Evolutionary conservation across 2,329 filamentous ascomycete species (phyloP), one percentile per base, ranked within the genome.

Genomic region (Aureobasidium melanogenum): DNA sequence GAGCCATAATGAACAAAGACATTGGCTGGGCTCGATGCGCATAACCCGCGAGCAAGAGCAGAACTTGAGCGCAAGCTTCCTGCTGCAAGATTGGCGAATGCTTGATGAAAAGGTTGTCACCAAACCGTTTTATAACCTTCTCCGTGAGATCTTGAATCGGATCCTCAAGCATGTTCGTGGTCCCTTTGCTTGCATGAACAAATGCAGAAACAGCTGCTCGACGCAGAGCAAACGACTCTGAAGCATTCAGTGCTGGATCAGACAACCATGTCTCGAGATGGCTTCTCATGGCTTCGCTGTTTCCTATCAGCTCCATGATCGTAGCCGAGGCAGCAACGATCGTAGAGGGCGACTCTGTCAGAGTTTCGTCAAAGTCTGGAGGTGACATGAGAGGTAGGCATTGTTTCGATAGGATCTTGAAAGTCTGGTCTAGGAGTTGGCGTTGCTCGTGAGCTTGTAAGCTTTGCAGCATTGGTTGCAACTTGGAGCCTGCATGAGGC

Each of bases 21-120:
- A 87, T 79, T 0, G 87, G 84, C 2, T 84, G 79, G 17, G 81
- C 74, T 48, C 88, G 83, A 63, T 88, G 80, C 0, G 96, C 77
- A 69, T 91, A 91, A 10, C 91, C 90, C 14, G 89, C 87, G 48
- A 84, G 80, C 3, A 97, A 78, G 0, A 96, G 82, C 2, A 97
- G 76, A 7, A 88, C 81, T 73, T 97, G 90, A 1, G 89, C 83
- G 69, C 92, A 88, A 28, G 86, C 91, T 81, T 97, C 90, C 80
- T 99, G 94, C 69, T 92, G 88, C 41, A 94, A 70, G n/a, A 88
- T 83, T 5, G 92, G 87, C 0, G 88, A 84, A 73, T 97, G 91
- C 62, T 85, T 88, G 67, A 97, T 91, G 68, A 91, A 96, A 12
- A 97, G 77, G 54, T 88, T 84, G 67, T 97, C 92, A 0, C 90